Base-by-base conservation (phyloP, 352 stramenopile genomes). In the Globisporangium emineosum region DNA sequence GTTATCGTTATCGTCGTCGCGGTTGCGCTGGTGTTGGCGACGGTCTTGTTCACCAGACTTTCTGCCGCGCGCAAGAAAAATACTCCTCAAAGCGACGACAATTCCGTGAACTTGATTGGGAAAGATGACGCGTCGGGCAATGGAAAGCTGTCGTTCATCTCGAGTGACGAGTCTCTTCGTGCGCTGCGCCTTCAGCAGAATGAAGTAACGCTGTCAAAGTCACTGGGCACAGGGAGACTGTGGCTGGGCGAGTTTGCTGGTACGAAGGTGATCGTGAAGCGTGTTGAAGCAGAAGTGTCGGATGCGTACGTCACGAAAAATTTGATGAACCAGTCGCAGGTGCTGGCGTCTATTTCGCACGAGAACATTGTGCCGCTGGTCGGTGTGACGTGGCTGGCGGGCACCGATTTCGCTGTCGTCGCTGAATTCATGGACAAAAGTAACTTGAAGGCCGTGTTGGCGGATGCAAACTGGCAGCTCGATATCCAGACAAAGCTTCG, bases 361-460 rank as follows among this genome's bases (percentile, higher is more conserved):
- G 42, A 32, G 30, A 57, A 21, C 47, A 27, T 45, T 32, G 35
- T 43, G 25, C 5, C 30, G 10, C 43, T 57, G 27, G 51, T 57
- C 17, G 51, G 51, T 13, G 51, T 57, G 51, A 57, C 27, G 17
- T 57, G 51, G 29, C 51, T 57, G 25, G 78, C 79, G 33, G 83
- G 83, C 19, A 90, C 81, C 19, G 85, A 94, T 65, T 92, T 91
- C 49, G 77, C 78, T 2, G 72, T 90, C 17, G 73, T 94, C 19
- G 78, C 79, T 4, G 83, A 94, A 65, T 94, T 86, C 60, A 79
- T 90, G 76, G 78, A 86, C 49, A 90, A 89, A 63, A 78, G 78
- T 50, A 90, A 83, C 49, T 54, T 93, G 19, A 79, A 78, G 60
- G 72, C 71, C 1, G 69, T 94, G 64, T 73, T 91, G 23, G 59